Evolutionary conservation across 129 eudicot genomes (phyloP).

Genomic region (Cynara cardunculus): DNA sequence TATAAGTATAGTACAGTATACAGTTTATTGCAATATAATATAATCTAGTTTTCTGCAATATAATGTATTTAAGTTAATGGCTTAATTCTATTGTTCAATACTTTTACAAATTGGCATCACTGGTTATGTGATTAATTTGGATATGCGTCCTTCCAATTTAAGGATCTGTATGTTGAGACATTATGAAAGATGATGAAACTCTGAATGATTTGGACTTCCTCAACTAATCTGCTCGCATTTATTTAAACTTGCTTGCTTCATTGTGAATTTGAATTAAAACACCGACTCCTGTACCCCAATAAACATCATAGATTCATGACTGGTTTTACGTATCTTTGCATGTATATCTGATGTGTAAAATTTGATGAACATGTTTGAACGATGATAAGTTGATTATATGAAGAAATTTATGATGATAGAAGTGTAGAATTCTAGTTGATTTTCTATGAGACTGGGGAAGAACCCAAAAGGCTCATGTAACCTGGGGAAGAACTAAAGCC

Average conservation of each 20-base stretch:
- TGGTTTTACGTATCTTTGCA: neutral
- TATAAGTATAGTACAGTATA: neutral
- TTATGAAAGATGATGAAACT: neutral
- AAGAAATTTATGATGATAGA: neutral
- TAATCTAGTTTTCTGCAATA: neutral
- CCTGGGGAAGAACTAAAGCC: too few species aligned
- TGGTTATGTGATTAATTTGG: neutral
- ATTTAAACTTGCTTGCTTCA: neutral
- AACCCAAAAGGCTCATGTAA: too few species aligned
- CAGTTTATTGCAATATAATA: neutral
- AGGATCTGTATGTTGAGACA: neutral
- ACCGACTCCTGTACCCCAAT: neutral
- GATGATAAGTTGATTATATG: neutral
- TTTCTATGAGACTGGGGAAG: too few species aligned
- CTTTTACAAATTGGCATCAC: neutral
- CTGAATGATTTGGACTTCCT: neutral
- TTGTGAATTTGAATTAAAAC: neutral
- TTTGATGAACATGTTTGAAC: neutral
- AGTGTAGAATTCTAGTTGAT: too few species aligned
- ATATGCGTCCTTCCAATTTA: neutral
- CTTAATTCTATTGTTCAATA: neutral
- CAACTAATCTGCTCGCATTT: neutral
- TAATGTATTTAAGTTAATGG: neutral
- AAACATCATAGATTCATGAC: neutral
- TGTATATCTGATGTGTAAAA: neutral